A percentile compares a stretch with the other conserved stretches of the same genome.
These are phyloP conservation scores for Collariella sp. DNA, from an alignment of 495 filamentous ascomycete species.

Conservation along the genomic window DNA sequence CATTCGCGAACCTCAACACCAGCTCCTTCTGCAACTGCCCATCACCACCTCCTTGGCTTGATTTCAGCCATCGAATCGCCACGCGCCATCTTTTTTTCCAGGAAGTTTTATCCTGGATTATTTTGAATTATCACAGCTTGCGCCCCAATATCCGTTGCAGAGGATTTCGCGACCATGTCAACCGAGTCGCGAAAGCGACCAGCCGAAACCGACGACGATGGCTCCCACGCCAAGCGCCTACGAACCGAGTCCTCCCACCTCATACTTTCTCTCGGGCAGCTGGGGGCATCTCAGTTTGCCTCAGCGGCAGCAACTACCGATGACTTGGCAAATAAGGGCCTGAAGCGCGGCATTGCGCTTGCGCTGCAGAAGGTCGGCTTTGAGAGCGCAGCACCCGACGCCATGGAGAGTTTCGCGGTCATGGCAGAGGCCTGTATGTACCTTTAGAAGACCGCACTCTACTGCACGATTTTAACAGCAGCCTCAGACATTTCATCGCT, in stretches of 20 bases:
- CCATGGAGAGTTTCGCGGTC: constrained; percentile 36
- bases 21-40: not conserved
- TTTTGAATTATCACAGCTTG: too few relatives aligned
- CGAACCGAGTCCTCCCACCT: constrained; percentile 9
- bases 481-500: constrained; percentile 29
- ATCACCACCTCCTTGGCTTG: not conserved
- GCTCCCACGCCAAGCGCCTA: constrained; percentile 26
- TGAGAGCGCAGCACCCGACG: constrained; percentile 30
- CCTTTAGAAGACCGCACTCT: too few relatives aligned
- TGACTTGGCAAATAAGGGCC: constrained; percentile 28
- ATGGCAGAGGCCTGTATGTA: constrained; percentile 33
- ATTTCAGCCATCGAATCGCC: not conserved
- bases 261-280: not conserved
- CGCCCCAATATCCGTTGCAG: too few relatives aligned
- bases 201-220: constrained; percentile 16
- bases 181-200: constrained; percentile 24
- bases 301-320: constrained; percentile 16
- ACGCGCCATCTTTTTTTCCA: not conserved
- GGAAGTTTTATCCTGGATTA: too few relatives aligned
- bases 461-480: not conserved
- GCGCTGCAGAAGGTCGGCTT: constrained; percentile 37
- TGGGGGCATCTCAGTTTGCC: not conserved
- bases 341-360: constrained; percentile 34
- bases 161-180: constrained; percentile 8
- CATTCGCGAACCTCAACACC: not conserved